phyloP scores from a whole-genome alignment of 768 basidiomycete genomes.

The Amanita subjunquillea region DNA sequence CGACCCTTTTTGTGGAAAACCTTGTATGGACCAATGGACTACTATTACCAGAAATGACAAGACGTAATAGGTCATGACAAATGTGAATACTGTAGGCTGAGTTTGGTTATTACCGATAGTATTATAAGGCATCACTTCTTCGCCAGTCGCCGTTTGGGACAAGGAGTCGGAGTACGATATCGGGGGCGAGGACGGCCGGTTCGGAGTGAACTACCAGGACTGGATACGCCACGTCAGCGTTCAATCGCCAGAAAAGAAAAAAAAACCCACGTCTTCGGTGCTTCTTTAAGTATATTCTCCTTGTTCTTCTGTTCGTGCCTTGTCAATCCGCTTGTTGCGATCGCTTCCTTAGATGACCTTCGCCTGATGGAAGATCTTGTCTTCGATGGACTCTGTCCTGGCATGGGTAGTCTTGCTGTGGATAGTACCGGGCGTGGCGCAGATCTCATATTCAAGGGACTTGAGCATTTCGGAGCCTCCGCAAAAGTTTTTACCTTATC shows the following conservation, averaged over 20 bases:
- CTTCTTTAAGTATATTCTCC: not conserved
- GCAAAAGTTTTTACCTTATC: not conserved
- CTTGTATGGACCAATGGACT: too few relatives aligned
- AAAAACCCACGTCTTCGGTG: not conserved
- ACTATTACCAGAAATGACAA: too few relatives aligned
- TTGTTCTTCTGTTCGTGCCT: slow-evolving; percentile 1
- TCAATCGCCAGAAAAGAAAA: not conserved
- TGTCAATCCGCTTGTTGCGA: not conserved
- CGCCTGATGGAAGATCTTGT: not conserved
- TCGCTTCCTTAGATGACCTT: not conserved
- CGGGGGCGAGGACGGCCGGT: not conserved
- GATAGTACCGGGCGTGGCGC: not conserved
- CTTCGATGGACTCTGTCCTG: not conserved
- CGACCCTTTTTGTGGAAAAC: too few relatives aligned
- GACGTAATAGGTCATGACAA: too few relatives aligned
- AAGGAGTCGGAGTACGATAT: not conserved
- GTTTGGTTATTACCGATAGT: too few relatives aligned
- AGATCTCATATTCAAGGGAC: not conserved
- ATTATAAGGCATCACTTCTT: too few relatives aligned
- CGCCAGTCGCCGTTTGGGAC: not conserved
- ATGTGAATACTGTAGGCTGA: too few relatives aligned
- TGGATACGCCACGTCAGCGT: not conserved
- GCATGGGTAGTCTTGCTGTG: not conserved
- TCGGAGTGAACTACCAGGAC: not conserved
- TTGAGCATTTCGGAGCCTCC: not conserved